phyloP scores from a whole-genome alignment of 2,329 filamentous ascomycete species.

The Fulvia fulva region DNA sequence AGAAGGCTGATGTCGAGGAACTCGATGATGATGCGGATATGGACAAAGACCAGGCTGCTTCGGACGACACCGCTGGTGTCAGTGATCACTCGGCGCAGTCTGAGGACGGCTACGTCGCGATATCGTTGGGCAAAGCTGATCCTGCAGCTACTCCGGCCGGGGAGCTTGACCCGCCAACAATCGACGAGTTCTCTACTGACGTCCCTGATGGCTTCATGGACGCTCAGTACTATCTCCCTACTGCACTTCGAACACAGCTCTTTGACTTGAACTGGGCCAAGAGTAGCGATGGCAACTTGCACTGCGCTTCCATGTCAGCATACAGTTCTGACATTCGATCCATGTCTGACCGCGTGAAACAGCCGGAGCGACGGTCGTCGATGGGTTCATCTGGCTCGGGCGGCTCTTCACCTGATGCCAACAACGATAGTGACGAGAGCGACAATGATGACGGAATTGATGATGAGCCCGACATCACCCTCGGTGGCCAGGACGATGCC shows the following conservation, averaged over 20 bases:
- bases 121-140: slow-evolving; percentile 68
- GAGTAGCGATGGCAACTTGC: slow-evolving; percentile 54
- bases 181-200: slow-evolving; percentile 9
- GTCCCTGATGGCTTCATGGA: slow-evolving; percentile 30
- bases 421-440: slow-evolving; percentile 23
- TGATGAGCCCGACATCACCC: slow-evolving; percentile 24
- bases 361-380: slow-evolving; percentile 22
- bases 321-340: slow-evolving; percentile 15
- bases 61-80: slow-evolving; percentile 51
- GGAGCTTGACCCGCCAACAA: neutral
- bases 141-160: neutral
- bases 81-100: slow-evolving; percentile 76
- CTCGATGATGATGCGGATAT: slow-evolving; percentile 6
- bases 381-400: slow-evolving; percentile 26
- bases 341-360: slow-evolving; percentile 31
- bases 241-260: slow-evolving; percentile 59
- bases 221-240: slow-evolving; percentile 48
- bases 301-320: slow-evolving; percentile 50
- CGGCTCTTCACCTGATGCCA: slow-evolving; percentile 19
- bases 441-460: slow-evolving; percentile 24
- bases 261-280: slow-evolving; percentile 71
- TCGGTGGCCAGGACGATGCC: slow-evolving; percentile 19
- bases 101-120: slow-evolving; percentile 86
- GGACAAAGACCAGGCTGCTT: slow-evolving; percentile 50
- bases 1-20: slow-evolving; percentile 8